phyloP scores from a whole-genome alignment of 129 eudicot species.

The Helianthus tuberosus region DNA sequence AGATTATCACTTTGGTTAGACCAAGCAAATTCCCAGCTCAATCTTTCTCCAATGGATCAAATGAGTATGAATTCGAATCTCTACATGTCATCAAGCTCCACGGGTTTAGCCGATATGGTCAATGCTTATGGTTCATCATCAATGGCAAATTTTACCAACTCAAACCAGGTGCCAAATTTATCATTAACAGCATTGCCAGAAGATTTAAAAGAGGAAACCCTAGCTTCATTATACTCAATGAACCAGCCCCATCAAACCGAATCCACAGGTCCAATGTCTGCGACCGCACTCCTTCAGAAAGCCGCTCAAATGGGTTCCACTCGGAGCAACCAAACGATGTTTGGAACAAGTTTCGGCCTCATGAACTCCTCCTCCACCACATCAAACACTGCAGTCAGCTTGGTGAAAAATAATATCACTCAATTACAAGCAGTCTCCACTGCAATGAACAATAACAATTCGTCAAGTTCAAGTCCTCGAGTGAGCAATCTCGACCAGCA shows the following conservation, averaged over 20 bases:
- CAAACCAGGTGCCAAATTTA: constrained; percentile 41
- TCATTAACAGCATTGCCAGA: constrained; percentile 48
- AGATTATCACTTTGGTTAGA: constrained; percentile 78
- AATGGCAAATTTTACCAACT: constrained; percentile 46
- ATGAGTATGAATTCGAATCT: constrained; percentile 45
- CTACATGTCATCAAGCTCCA: constrained; percentile 50
- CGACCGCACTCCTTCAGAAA: constrained; percentile 89
- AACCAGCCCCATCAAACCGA: constrained; percentile 44
- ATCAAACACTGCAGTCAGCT: constrained; percentile 41
- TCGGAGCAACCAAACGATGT: constrained; percentile 58
- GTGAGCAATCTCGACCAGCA: constrained; percentile 40
- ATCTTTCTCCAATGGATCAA: constrained; percentile 44
- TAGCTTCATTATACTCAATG: constrained; percentile 56
- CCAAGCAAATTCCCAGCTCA: constrained; percentile 64
- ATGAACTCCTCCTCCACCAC: constrained; percentile 51
- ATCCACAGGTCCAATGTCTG: constrained; percentile 73
- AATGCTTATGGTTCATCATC: constrained; percentile 60
- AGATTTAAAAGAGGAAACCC: constrained; percentile 48
- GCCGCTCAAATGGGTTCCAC: constrained; percentile 98
- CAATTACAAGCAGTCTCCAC: constrained; percentile 30
- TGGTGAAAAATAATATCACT: constrained; percentile 33
- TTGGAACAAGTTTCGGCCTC: constrained; percentile 66
- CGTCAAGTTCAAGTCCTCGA: constrained; percentile 32
- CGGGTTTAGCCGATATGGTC: constrained; percentile 49
- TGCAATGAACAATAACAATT: constrained; percentile 23